These are phyloP conservation scores for Teratosphaeria zuluensis DNA, from an alignment of 2,329 filamentous ascomycete species.

Conservation along the genomic window DNA sequence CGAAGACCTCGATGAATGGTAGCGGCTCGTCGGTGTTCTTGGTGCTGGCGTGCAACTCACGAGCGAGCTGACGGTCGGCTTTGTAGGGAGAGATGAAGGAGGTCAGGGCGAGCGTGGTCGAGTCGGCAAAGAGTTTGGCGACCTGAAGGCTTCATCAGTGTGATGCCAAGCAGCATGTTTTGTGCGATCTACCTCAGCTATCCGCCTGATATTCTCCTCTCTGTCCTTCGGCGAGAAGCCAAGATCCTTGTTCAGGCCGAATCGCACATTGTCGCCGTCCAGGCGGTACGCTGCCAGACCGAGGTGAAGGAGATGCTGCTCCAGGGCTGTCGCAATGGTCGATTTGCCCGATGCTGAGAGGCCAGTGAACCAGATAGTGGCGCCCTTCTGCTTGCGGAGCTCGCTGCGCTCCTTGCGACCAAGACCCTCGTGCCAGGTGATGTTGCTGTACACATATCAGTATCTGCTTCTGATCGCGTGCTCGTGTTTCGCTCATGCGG, in stretches of 20 bases:
- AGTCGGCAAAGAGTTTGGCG: constrained; percentile 92
- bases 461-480: background rate
- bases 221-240: constrained; percentile 88
- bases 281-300: constrained; percentile 80
- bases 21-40: constrained; percentile 51
- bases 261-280: constrained; percentile 96
- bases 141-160: constrained; percentile 42
- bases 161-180: background rate
- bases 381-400: constrained; percentile 72
- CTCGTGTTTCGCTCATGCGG: background rate
- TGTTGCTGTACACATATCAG: constrained; percentile 52
- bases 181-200: constrained; percentile 55
- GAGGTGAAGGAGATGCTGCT: constrained; percentile 88
- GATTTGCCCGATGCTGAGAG: constrained; percentile 95
- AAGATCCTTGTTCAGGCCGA: constrained; percentile 95
- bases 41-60: constrained; percentile 63
- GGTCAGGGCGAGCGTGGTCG: constrained; percentile 76
- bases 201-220: constrained; percentile 95
- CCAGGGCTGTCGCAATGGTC: constrained; percentile 89
- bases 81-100: constrained; percentile 96
- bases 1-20: constrained; percentile 86
- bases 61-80: constrained; percentile 72
- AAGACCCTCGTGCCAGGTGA: constrained; percentile 80
- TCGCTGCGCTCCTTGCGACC: constrained; percentile 66
- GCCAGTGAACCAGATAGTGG: constrained; percentile 96